Evolutionary conservation across 2,329 filamentous ascomycete species (phyloP).

Genomic region (Xylariaceae sp.): DNA sequence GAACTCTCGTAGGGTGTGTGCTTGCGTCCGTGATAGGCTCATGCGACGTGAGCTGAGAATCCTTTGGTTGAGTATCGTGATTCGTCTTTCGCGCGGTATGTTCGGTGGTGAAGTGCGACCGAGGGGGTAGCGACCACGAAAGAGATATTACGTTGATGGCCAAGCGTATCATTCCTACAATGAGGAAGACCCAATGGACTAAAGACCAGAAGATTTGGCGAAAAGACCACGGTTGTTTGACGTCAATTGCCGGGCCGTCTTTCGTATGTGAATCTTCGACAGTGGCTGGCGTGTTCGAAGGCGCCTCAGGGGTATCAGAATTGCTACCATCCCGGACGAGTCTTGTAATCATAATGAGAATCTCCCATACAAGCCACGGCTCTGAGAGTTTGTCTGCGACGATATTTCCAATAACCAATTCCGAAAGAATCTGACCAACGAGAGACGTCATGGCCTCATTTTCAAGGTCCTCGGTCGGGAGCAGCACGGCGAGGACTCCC

Average conservation of each 20-base stretch:
- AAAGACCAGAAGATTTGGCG: conserved; percentile 50
- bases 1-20: conserved; percentile 41
- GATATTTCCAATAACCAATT: conserved; percentile 80
- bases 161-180: conserved; percentile 61
- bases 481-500: conserved; percentile 71
- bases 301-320: conserved; percentile 13
- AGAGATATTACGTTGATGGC: conserved; percentile 59
- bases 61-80: conserved; percentile 25
- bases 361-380: conserved; percentile 84
- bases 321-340: conserved; percentile 31
- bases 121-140: conserved; percentile 61
- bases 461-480: conserved; percentile 88
- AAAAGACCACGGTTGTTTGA: conserved; percentile 35
- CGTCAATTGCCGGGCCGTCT: conserved; percentile 8
- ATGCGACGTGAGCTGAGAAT: conserved; percentile 14
- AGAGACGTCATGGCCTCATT: conserved; percentile 80
- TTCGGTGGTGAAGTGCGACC: conserved; percentile 30
- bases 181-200: conserved; percentile 50
- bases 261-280: conserved; percentile 6
- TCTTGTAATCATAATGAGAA: conserved; percentile 65
- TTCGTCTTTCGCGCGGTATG: conserved; percentile 25
- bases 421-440: conserved; percentile 81
- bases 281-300: conserved; percentile 5
- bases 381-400: conserved; percentile 77
- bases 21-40: conserved; percentile 14